Conservation (phyloP, 441 rosid genomes). For the Pelargonium citronellum region DNA sequence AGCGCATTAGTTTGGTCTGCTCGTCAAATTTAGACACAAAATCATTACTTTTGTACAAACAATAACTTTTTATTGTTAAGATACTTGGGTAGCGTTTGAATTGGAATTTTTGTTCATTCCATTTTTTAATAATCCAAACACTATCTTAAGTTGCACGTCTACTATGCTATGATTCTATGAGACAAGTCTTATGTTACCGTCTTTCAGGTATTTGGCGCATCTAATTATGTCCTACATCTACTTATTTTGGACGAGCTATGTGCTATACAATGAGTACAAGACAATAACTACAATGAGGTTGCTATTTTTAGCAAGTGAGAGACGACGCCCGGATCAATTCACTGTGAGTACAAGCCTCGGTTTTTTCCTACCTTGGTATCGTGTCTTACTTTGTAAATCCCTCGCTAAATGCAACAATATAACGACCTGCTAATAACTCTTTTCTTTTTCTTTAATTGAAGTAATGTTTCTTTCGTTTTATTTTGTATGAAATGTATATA, state of each 20-base stretch:
- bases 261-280: conserved; percentile 88
- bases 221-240: conserved; percentile 73
- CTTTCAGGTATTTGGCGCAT: conserved; percentile 84
- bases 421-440: not conserved
- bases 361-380: no score
- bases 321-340: conserved; percentile 80
- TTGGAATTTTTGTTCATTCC: not conserved
- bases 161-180: conserved; percentile 5
- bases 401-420: no score
- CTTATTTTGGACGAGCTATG: conserved; percentile 72
- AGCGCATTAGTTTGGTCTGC: no score
- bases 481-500: no score
- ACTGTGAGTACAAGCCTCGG: conserved; percentile 50
- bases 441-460: no score
- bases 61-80: no score
- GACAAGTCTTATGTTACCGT: conserved; percentile 7
- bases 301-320: conserved; percentile 68
- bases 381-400: no score
- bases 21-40: no score
- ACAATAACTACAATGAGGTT: conserved; percentile 74
- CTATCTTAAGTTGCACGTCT: no score
- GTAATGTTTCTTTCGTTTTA: no score
- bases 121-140: not conserved
- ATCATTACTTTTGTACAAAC: no score
- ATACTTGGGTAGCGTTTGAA: no score